Base-by-base conservation (phyloP, 495 filamentous ascomycete species). In the Tetracladium setigerum region DNA sequence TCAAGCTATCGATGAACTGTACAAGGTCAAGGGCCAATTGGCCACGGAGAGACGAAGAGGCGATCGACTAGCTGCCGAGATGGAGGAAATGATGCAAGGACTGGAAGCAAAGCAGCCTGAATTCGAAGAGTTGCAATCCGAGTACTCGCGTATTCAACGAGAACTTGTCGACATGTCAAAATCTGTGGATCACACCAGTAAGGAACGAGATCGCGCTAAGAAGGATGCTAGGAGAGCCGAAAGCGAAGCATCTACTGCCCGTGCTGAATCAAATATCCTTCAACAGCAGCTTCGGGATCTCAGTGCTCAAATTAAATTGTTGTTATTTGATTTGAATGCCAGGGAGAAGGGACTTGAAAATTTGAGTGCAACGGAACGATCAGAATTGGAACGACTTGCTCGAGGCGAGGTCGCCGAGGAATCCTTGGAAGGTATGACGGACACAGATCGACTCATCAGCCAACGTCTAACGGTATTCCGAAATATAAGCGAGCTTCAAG, bases 241-340 rank as follows among this genome's bases (percentile, higher is more conserved):
- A 60, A 78, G 75, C 40, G 73, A 85, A 49, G 78, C 86, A 19
- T 71, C 82, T 45, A 84, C 82, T 9, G 72, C 83, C 6, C 71
- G 78, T 34, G 80, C 79, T 13, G 89, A 96, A 64, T 73, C 77
- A 22, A 82, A 85, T 43, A 81, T 97, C 44, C 71, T 95, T 11
- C 84, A 83, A 24, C 84, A 91, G 51, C 76, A 97, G 59, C 71
- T 97, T n/a, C 81, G 92, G 19, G 92, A 97, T 67, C 73, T 95
- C 15, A 89, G 88, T 53, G 78, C 83, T 1, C 89, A 97, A 60
- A 76, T 95, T 53, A 92, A 95, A 64, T 76, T 95, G 36, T 72
- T 99, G 1, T 74, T 95, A 8, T 76, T 89, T 56, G 90, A 95
- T 61, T 73, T 87, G 27, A 81, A 92, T 47, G 74, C 83, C 17